Base-by-base conservation (phyloP, 208 protist species). In the Trypanosoma theileri region DNA sequence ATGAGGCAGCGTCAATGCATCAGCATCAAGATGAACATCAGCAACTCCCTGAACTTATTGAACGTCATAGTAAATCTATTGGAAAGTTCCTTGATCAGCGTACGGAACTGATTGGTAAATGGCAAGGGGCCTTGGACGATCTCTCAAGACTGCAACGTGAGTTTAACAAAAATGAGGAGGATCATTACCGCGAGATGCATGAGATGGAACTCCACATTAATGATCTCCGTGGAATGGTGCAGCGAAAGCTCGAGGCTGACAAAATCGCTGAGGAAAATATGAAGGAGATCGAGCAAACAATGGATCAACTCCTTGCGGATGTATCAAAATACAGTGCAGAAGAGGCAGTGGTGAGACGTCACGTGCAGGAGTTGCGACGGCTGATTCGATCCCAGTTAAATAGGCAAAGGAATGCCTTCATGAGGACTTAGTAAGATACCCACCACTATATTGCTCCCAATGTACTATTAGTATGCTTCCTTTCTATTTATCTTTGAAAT, bases 181-280 rank as follows among this genome's bases (percentile, higher is more conserved):
- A 63, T 65, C 63, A 79, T 26, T 28, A 56, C 17, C 41, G 45
- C 17, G 69, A 86, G 35, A 40, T 70, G 46, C 31, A 50, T 19
- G 69, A 75, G 63, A 50, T 85, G 66, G 76, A 87, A 65, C 28
- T 75, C 10, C 69, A 63, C 7, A 61, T 90, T 31, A 57, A 61
- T 2, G 60, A 78, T 17, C 82, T 90, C 72, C 76, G 82, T 7
- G 62, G 72, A 31, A 22, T 85, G 62, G 87, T 92, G 45, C 84
- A 80, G 28, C 59, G 53, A 26, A 92, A 92, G 70, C 69, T 85
- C 21, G 44, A 78, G n/a, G 81, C 73, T 1, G 86, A 89, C 22
- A 77, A 78, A 45, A 68, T 83, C 8, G 63, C 82, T 21, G 86
- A 88, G 75, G 62, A 73, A 53, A 72, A 89, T 19, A 66, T 75